Conservation (phyloP, 768 basidiomycete species). For the Lactifluus rugatus region DNA sequence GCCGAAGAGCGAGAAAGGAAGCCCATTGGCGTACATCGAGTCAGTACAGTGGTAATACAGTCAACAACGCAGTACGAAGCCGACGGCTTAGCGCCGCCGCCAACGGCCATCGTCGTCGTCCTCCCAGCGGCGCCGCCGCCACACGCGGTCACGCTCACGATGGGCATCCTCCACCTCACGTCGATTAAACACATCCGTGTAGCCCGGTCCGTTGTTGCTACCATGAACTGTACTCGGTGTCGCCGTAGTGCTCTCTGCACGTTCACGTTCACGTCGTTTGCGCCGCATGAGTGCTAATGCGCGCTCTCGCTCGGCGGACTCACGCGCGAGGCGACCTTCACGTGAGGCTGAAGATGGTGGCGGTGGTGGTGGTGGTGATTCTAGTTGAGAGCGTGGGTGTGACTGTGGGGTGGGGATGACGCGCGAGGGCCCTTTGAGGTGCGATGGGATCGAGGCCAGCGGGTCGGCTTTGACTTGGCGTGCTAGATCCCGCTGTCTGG, state of each 20-base stretch:
- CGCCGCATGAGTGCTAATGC: conserved; percentile 62
- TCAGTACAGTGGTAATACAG: not conserved
- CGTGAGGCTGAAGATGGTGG: conserved; percentile 23
- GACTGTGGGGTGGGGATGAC: not conserved
- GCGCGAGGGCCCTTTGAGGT: conserved; percentile 39
- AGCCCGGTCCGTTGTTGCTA: conserved; percentile 29
- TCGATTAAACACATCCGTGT: conserved; percentile 62
- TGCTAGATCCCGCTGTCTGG: conserved; percentile 52
- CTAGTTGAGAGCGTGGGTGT: conserved; percentile 17
- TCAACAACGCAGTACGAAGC: not conserved
- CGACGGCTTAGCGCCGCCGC: not conserved
- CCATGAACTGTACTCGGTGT: conserved; percentile 61
- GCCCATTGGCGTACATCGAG: not conserved
- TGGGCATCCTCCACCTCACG: conserved; percentile 65
- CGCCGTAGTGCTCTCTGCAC: conserved; percentile 51
- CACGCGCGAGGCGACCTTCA: conserved; percentile 54
- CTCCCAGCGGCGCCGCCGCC: conserved; percentile 22
- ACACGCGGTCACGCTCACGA: conserved; percentile 35
- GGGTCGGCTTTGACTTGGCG: conserved; percentile 62
- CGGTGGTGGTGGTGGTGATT: conserved; percentile 18
- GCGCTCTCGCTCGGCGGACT: conserved; percentile 65
- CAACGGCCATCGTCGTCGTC: not conserved
- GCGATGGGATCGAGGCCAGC: conserved; percentile 60
- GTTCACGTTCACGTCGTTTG: conserved; percentile 53
- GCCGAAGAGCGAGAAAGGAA: not conserved